A percentile compares a stretch with the other conserved stretches of the same genome.
These are phyloP conservation scores for Alternaria brassicicola DNA, from an alignment of 2,329 filamentous ascomycete genomes.

Conservation along the genomic window DNA sequence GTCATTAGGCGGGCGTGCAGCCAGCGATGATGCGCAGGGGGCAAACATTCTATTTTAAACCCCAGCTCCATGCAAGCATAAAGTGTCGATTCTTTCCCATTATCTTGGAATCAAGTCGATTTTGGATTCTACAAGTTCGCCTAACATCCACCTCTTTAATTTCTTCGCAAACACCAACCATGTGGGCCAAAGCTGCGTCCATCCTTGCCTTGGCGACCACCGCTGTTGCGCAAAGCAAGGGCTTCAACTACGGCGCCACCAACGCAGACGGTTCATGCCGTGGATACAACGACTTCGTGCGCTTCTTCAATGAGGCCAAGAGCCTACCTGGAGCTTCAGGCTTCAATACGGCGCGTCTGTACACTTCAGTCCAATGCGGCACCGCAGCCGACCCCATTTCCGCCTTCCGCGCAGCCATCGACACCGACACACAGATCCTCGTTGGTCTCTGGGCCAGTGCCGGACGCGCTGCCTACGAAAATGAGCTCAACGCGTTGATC, in stretches of 20 bases:
- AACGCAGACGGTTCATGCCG: constrained; percentile 66
- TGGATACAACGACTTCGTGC: constrained; percentile 68
- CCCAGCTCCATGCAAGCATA: not conserved
- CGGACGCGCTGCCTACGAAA: constrained; percentile 65
- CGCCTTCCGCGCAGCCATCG: constrained; percentile 73
- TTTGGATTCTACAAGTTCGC: not conserved
- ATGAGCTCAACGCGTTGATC: constrained; percentile 75
- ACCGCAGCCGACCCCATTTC: constrained; percentile 57
- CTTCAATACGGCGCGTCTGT: constrained; percentile 72
- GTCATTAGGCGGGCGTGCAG: constrained; percentile 22
- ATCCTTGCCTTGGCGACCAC: constrained; percentile 26
- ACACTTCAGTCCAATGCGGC: constrained; percentile 73
- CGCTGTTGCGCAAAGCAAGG: constrained; percentile 47
- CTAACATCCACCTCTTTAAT: not conserved
- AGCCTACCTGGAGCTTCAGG: constrained; percentile 67
- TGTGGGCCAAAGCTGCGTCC: constrained; percentile 21
- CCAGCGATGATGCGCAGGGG: constrained; percentile 16
- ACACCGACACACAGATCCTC: constrained; percentile 75
- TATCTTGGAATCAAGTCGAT: not conserved
- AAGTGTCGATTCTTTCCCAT: not conserved
- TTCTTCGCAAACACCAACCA: too few relatives aligned
- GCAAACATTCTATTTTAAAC: constrained; percentile 6
- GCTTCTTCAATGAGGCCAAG: constrained; percentile 70
- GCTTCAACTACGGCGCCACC: constrained; percentile 75
- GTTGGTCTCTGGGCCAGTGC: constrained; percentile 83